Conservation (phyloP, 192 early-diverging fungal genomes). For the Gonapodya sp. region DNA sequence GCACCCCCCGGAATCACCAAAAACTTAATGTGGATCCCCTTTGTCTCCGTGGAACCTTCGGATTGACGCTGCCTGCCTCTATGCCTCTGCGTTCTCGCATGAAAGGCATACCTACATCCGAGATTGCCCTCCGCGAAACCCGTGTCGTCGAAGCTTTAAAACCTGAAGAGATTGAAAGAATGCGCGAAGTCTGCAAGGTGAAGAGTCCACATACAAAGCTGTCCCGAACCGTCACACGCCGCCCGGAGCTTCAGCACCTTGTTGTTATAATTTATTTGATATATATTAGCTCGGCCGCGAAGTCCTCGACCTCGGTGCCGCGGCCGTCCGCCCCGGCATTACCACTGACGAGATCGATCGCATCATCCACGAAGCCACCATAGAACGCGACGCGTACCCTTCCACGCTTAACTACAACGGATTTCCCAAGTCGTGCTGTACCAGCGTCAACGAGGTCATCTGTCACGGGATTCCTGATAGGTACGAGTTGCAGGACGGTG, state of each 20-base stretch:
- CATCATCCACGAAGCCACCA: conserved; percentile 86
- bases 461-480: conserved; percentile 98
- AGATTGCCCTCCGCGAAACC: conserved; percentile 32
- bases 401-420: conserved; percentile 93
- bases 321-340: conserved; percentile 67
- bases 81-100: conserved; percentile 22
- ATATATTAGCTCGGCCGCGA: conserved; percentile 42
- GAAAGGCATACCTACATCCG: conserved; percentile 20
- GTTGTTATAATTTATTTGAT: conserved; percentile 37
- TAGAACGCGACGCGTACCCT: conserved; percentile 87
- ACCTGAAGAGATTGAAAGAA: conserved; percentile 61
- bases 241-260: background rate
- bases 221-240: background rate
- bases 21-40: no score
- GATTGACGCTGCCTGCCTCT: no score
- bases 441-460: conserved; percentile 82
- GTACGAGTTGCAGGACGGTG: conserved; percentile 85
- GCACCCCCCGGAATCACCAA: no score
- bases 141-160: conserved; percentile 54
- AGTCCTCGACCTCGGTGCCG: conserved; percentile 78
- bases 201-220: no score
- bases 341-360: conserved; percentile 96
- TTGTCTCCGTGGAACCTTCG: no score
- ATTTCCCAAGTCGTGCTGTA: conserved; percentile 96
- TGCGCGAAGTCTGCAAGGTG: conserved; percentile 71